These are phyloP conservation scores for Pseudogymnoascus sp. DNA, from an alignment of 2,329 filamentous ascomycete genomes.

Conservation along the genomic window DNA sequence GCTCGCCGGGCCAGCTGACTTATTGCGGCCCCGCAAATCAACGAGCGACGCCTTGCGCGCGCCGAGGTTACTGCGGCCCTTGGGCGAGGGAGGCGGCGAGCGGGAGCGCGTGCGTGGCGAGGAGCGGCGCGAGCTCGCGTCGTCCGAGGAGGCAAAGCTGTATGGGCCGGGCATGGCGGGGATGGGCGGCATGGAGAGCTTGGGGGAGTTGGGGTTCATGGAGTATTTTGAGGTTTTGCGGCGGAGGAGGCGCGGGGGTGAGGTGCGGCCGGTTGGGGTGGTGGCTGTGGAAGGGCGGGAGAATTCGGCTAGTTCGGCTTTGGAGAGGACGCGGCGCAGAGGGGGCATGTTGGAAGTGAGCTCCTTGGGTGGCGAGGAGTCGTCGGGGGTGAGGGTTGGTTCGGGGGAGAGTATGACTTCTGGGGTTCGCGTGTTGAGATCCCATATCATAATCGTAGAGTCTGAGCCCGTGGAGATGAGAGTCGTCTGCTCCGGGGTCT, in stretches of 20 bases:
- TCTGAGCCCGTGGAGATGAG: slow-evolving; percentile 71
- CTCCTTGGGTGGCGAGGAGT: slow-evolving; percentile 36
- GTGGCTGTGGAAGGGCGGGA: slow-evolving; percentile 40
- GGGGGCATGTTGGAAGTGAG: slow-evolving; percentile 56
- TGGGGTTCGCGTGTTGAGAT: slow-evolving; percentile 20
- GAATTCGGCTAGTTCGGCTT: slow-evolving; percentile 78
- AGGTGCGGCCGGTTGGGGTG: slow-evolving; percentile 38
- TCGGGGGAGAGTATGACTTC: slow-evolving; percentile 17
- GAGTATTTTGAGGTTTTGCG: slow-evolving; percentile 45
- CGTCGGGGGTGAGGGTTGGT: slow-evolving; percentile 19
- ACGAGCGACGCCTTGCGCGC: slow-evolving; percentile 27
- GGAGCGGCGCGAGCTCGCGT: slow-evolving; percentile 21
- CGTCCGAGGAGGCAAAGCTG: slow-evolving; percentile 20
- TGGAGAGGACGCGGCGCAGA: slow-evolving; percentile 76
- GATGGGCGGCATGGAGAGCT: slow-evolving; percentile 28
- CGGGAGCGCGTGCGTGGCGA: slow-evolving; percentile 22
- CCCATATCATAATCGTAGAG: slow-evolving; percentile 74
- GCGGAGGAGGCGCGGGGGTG: slow-evolving; percentile 45
- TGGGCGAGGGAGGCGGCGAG: slow-evolving; percentile 24
- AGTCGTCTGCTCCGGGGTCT: slow-evolving; percentile 43
- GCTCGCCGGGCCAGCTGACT: slow-evolving; percentile 30
- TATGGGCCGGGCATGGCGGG: slow-evolving; percentile 18
- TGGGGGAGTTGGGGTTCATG: slow-evolving; percentile 43
- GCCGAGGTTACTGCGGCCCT: slow-evolving; percentile 2
- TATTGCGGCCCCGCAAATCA: slow-evolving; percentile 39